These are phyloP conservation scores for Claviceps maximensis DNA, from an alignment of 2,329 filamentous ascomycete species.

Conservation along the genomic window DNA sequence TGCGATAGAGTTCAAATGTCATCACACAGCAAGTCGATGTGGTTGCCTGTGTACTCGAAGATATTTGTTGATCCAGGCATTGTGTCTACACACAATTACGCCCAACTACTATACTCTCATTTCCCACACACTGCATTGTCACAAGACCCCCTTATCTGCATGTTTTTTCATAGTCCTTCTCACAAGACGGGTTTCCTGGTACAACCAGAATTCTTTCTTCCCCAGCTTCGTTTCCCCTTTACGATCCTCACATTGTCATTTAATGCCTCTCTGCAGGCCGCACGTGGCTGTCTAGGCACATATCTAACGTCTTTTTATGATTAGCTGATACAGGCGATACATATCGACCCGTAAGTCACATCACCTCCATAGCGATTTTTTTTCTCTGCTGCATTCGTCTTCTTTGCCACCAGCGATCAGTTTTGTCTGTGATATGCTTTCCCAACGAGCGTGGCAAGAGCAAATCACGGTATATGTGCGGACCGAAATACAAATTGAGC, in stretches of 20 bases:
- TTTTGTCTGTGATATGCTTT: neutral
- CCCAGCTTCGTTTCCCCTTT: slow-evolving; percentile 6
- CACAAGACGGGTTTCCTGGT: slow-evolving; percentile 7
- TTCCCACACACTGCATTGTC: slow-evolving; percentile 6
- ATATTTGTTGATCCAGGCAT: neutral
- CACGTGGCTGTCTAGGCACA: slow-evolving; percentile 8
- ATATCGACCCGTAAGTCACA: slow-evolving; percentile 43
- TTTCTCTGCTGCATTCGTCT: neutral
- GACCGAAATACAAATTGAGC: neutral
- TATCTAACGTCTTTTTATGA: slow-evolving; percentile 27
- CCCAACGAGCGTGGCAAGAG: neutral
- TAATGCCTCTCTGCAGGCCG: neutral
- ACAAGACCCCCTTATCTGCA: slow-evolving; percentile 6
- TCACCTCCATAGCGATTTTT: neutral
- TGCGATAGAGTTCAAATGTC: neutral
- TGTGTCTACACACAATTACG: neutral
- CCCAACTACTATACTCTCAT: neutral
- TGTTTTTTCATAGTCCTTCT: slow-evolving; percentile 1
- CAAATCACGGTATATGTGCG: neutral
- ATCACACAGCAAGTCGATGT: slow-evolving; percentile 1
- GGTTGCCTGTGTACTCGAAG: neutral
- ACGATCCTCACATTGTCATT: neutral
- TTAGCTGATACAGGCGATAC: slow-evolving; percentile 47
- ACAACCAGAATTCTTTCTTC: slow-evolving; percentile 13
- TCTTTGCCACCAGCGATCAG: neutral